These are phyloP conservation scores for Calocybe cyanea DNA, from an alignment of 768 basidiomycete genomes.

Conservation along the genomic window DNA sequence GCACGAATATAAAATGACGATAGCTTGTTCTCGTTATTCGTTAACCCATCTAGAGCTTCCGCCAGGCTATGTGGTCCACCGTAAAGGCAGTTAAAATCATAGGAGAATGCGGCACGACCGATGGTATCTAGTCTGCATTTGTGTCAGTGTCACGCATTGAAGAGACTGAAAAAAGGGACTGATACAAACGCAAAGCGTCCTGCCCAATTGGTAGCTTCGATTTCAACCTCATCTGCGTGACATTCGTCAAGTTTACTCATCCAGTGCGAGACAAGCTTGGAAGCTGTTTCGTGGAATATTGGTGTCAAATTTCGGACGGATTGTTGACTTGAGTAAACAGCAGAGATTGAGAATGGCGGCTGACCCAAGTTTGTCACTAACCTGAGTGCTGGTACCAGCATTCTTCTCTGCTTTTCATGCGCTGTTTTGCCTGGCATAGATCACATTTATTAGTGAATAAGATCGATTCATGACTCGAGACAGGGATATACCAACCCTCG, in stretches of 20 bases:
- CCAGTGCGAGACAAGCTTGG: conserved; percentile 52
- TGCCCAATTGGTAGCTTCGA: conserved; percentile 58
- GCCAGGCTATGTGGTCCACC: conserved; percentile 45
- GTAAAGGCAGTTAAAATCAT: conserved; percentile 56
- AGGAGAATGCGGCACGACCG: conserved; percentile 58
- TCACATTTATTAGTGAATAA: neutral
- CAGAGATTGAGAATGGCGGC: neutral
- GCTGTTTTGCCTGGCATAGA: conserved; percentile 42
- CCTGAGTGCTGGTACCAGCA: conserved; percentile 57
- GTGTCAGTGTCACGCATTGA: conserved; percentile 3
- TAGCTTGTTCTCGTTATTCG: conserved; percentile 55
- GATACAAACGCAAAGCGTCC: conserved; percentile 55
- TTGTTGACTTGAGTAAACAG: conserved; percentile 35
- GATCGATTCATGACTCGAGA: no score
- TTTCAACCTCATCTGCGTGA: conserved; percentile 35
- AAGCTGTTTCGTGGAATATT: conserved; percentile 53
- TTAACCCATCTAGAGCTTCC: conserved; percentile 52
- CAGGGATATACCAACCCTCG: conserved; percentile 40
- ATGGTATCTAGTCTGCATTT: conserved; percentile 50
- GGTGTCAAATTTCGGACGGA: conserved; percentile 48
- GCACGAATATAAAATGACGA: conserved; percentile 64
- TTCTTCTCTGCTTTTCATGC: conserved; percentile 51
- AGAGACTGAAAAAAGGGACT: neutral
- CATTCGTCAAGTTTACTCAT: conserved; percentile 39
- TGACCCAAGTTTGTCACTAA: conserved; percentile 17